Evolutionary conservation across 148 eudicot species (phyloP), one percentile per base, ranked within the genome.

Genomic region (Cornus controversa): DNA sequence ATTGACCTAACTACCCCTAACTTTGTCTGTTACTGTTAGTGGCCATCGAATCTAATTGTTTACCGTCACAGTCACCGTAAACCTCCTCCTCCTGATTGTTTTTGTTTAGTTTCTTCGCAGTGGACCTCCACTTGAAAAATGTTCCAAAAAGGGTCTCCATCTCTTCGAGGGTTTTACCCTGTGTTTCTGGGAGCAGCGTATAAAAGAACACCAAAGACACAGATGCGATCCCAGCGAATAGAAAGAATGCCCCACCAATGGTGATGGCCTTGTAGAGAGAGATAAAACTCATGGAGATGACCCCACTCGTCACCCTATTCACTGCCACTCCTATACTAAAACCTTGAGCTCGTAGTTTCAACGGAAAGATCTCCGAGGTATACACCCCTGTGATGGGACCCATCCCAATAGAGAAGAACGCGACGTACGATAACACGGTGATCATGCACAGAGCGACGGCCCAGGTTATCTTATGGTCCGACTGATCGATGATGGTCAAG

Each of bases 201-300:
- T 71, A 89, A 77, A 91, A 83, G 84, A 90, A 88, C 40, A 87
- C 8, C 83, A 86, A 90, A 1, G 86, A 90, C 34, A 86, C 36
- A 0, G 24, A 42, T 8, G 89, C 86, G 1, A 89, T 68, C 10
- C 84, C 92, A 3, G 84, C 69, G 69, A 82, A 90, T 6, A 92
- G 16, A 45, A 83, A 91, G 71, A 92, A 92, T 22, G 91, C 92
- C 9, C 97, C 97, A 7, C 97, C 91, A 5, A 87, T 85, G 3
- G 89, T 85, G 1, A 92, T 80, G 4, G 81, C 83, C 58, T 89
- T 70, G 10, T 73, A n/a, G 9, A 92, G 23, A 0, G 97, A 86
- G 57, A 92, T 18, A 20, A 92, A 92, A 0, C 89, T 87, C 87
- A 88, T 85, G 2, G 89, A 80, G 3, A 90, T 69, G 0, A 82